Base-by-base conservation (phyloP, 768 basidiomycete species). In the Russula lepida region DNA sequence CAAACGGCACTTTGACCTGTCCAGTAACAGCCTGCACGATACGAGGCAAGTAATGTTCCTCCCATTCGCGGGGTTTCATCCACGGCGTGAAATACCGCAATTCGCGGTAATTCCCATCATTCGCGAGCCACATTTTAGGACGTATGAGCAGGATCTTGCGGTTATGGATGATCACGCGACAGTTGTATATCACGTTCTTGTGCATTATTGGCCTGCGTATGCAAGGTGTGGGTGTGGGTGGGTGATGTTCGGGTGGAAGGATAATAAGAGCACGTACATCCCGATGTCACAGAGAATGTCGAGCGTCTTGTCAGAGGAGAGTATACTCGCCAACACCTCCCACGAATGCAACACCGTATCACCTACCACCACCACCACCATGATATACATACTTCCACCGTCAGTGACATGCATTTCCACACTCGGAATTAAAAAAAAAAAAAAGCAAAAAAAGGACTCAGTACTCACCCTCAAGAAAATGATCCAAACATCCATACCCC, bases 51-150 rank as follows among this genome's bases (percentile, higher is more conserved):
- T 85, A 92, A 69, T 95, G 92, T 52, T 97, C 92, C 71, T 98
- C 97, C 74, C 84, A 87, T 70, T 93, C 81, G 32, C 86, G 81
- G 69, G 90, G 89, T 70, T 94, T 95, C 69, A 77, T 75, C 95
- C 97, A 99, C 0, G 97, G 94, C 2, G 95, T 93, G 68, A 99
- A 99, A 71, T 92, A 91, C 15, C 89, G 68, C 48, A 75, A 65
- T 73, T 79, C 78, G 66, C 97, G 88, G 72, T 99, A 99, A 70
- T 98, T 98, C 4, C 97, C 97, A 68, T 97, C 93, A 70, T 98
- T 98, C 1, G 97, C 97, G 48, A 99, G 79, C 97, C 97, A 99
- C 95, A 99, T 95, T 77, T 98, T 99, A 0, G 97, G 97, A 25
- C 97, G 85, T 65, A 99, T 98, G 64, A 98, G 84, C 1, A 98